phyloP scores from a whole-genome alignment of 2,329 filamentous ascomycete species.

The Aspergillus thermomutatus region DNA sequence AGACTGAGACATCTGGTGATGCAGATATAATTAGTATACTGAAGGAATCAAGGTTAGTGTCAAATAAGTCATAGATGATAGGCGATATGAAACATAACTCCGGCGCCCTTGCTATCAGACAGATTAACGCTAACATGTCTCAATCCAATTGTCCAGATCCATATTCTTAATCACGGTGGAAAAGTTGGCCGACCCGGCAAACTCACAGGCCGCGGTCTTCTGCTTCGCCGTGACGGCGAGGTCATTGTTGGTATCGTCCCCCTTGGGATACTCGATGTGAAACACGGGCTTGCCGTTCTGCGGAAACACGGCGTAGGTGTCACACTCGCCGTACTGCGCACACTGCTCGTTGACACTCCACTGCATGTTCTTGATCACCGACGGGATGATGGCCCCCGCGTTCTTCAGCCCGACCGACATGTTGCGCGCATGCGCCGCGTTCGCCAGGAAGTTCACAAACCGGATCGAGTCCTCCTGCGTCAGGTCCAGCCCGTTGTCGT shows the following conservation, averaged over 20 bases:
- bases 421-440: conserved; percentile 51
- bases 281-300: conserved; percentile 64
- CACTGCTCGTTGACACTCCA: conserved; percentile 72
- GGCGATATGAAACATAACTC: too few relatives aligned
- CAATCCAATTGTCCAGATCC: conserved; percentile 60
- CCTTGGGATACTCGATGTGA: conserved; percentile 67
- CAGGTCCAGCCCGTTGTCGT: conserved; percentile 60
- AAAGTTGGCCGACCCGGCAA: conserved; percentile 49
- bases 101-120: too few relatives aligned
- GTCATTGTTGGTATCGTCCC: conserved; percentile 38
- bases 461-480: conserved; percentile 55
- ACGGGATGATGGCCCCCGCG: conserved; percentile 56
- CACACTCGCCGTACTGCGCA: conserved; percentile 58
- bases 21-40: too few relatives aligned
- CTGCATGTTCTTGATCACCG: conserved; percentile 52
- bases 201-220: conserved; percentile 47
- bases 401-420: conserved; percentile 69
- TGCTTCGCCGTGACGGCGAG: conserved; percentile 30
- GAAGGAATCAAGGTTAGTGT: too few relatives aligned
- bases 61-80: too few relatives aligned
- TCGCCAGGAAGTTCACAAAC: conserved; percentile 60
- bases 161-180: conserved; percentile 66
- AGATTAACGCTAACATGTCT: conserved; percentile 58
- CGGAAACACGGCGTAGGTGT: conserved; percentile 57
- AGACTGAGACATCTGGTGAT: too few relatives aligned